phyloP scores from a whole-genome alignment of 495 filamentous ascomycete genomes.

The Penicillium pancosmium region DNA sequence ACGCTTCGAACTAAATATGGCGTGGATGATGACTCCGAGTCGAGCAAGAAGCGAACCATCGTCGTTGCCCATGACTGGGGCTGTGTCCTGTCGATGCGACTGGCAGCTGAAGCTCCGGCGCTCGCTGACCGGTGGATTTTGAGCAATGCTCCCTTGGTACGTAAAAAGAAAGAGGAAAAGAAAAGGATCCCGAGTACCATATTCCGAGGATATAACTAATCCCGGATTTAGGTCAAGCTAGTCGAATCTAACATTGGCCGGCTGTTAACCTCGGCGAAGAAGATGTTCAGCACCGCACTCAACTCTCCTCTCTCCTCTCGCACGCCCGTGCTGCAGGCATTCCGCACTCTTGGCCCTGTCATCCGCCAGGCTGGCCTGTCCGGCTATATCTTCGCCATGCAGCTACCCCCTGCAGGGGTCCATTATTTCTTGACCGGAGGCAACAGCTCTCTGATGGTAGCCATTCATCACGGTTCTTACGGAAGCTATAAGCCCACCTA shows the following conservation, averaged over 20 bases:
- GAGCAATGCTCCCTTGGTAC: slow-evolving; percentile 52
- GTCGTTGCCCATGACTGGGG: slow-evolving; percentile 63
- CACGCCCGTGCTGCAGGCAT: slow-evolving; percentile 42
- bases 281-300: slow-evolving; percentile 50
- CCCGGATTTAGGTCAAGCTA: slow-evolving; percentile 27
- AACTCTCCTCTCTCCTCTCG: slow-evolving; percentile 43
- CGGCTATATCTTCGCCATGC: slow-evolving; percentile 55
- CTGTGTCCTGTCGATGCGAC: slow-evolving; percentile 50
- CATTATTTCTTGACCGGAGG: slow-evolving; percentile 42
- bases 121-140: slow-evolving; percentile 57
- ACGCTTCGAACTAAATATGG: slow-evolving; percentile 49
- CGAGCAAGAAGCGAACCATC: slow-evolving; percentile 40
- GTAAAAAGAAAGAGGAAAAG: slow-evolving; percentile 15
- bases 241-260: slow-evolving; percentile 37
- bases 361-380: slow-evolving; percentile 44
- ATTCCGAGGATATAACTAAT: slow-evolving; percentile 3
- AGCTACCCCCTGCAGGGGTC: slow-evolving; percentile 44
- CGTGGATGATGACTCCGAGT: slow-evolving; percentile 32
- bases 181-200: too few species aligned
- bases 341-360: slow-evolving; percentile 41
- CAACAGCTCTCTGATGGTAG: slow-evolving; percentile 44
- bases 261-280: slow-evolving; percentile 38
- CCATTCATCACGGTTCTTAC: slow-evolving; percentile 35
- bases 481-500: slow-evolving; percentile 29
- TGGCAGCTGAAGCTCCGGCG: slow-evolving; percentile 57